A percentile compares a stretch with the other conserved stretches of the same genome.
These are phyloP conservation scores for Puccinia brachypodii DNA, from an alignment of 1,284 basidiomycete species.

Conservation along the genomic window DNA sequence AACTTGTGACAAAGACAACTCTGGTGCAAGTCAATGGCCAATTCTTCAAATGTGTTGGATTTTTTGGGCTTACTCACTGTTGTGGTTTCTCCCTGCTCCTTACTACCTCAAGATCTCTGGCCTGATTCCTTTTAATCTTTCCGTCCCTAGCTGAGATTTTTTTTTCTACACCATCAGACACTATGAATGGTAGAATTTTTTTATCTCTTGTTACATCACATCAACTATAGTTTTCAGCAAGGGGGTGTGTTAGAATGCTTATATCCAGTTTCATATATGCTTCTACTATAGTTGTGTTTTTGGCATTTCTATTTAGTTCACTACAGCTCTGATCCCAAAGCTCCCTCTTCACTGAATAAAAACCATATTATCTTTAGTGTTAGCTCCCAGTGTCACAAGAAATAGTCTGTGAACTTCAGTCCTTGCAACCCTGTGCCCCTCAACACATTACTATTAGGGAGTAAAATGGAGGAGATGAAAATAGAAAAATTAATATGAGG, in stretches of 20 bases:
- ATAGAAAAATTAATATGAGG: no score
- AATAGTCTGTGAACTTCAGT: not conserved
- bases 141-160: not conserved
- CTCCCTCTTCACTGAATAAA: not conserved
- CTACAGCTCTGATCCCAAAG: not conserved
- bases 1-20: not conserved
- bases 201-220: not conserved
- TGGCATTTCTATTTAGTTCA: not conserved
- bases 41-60: not conserved
- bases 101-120: conserved; percentile 1
- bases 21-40: not conserved
- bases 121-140: not conserved
- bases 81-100: not conserved
- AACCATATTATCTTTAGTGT: not conserved
- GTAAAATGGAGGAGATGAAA: no score
- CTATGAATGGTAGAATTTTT: not conserved
- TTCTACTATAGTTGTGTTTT: not conserved
- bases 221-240: not conserved
- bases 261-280: not conserved
- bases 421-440: not conserved
- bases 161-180: not conserved
- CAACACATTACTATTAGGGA: no score
- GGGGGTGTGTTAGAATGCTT: conserved; percentile 5
- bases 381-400: not conserved
- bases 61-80: not conserved